Evolutionary conservation across 495 filamentous ascomycete genomes (phyloP).

Genomic region (Cairneyella variabilis): DNA sequence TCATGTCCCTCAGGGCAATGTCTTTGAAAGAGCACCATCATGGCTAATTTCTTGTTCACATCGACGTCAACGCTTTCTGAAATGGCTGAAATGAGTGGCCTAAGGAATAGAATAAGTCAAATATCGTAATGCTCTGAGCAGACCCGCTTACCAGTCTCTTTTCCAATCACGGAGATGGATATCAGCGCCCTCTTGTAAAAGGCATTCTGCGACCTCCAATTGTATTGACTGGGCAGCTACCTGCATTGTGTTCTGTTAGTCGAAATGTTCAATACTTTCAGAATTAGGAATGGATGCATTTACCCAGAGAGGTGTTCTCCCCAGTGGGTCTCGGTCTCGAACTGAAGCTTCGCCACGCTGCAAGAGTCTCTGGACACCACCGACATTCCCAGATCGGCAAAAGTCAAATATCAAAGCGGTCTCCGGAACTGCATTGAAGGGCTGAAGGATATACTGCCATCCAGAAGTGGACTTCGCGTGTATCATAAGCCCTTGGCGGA

Average conservation of each 20-base stretch:
- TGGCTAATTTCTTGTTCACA: constrained; percentile 3
- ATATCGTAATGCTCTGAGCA: neutral
- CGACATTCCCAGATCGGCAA: constrained; percentile 21
- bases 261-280: neutral
- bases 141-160: neutral
- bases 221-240: constrained; percentile 3
- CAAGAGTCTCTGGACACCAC: constrained; percentile 13
- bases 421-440: constrained; percentile 6
- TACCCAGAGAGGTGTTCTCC: constrained; percentile 11
- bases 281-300: neutral
- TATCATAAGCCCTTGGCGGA: neutral
- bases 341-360: constrained; percentile 19
- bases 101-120: neutral
- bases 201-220: constrained; percentile 2
- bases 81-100: neutral
- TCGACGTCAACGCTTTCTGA: neutral
- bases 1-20: constrained; percentile 1
- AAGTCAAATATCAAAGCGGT: constrained; percentile 23
- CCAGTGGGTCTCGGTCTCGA: constrained; percentile 11
- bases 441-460: constrained; percentile 9
- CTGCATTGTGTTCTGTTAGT: neutral
- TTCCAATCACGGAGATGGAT: neutral
- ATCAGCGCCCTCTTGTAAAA: constrained; percentile 13
- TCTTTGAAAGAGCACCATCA: constrained; percentile 5
- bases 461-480: neutral